Evolutionary conservation across 2,329 filamentous ascomycete species (phyloP).

Genomic region (Dothiorella sarmentorum): DNA sequence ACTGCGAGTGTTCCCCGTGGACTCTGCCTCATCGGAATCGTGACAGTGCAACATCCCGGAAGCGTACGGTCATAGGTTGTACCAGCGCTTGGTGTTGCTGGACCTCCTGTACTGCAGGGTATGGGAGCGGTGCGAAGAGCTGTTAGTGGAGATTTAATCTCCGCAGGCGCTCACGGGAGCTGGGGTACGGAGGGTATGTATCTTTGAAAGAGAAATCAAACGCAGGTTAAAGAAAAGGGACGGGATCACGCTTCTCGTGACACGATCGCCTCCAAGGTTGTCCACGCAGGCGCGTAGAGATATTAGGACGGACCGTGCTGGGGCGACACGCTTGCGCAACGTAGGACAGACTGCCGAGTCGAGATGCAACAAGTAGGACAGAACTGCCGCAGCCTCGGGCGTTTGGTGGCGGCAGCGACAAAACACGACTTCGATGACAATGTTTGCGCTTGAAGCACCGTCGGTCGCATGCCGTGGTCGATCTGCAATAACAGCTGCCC

Average conservation of each 20-base stretch:
- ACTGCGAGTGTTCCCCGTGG: neutral
- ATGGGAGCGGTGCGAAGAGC: neutral
- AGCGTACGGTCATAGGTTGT: slow-evolving; percentile 5
- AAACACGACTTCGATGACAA: neutral
- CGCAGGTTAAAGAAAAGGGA: neutral
- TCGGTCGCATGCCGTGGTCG: neutral
- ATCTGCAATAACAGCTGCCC: neutral
- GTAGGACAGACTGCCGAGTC: slow-evolving; percentile 14
- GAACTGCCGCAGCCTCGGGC: neutral
- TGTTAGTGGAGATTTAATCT: slow-evolving; percentile 8
- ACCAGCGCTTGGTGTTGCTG: slow-evolving; percentile 4
- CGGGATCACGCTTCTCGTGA: neutral
- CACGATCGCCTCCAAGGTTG: neutral
- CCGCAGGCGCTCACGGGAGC: slow-evolving; percentile 3
- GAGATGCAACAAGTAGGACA: neutral
- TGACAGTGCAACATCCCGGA: neutral
- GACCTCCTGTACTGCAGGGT: neutral
- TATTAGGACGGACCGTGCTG: slow-evolving; percentile 1
- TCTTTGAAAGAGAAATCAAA: neutral
- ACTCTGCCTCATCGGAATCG: neutral
- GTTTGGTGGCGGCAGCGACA: neutral
- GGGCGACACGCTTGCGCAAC: slow-evolving; percentile 7
- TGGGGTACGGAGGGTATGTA: neutral
- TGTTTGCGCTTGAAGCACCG: neutral
- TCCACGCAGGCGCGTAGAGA: neutral